A percentile compares a stretch with the other conserved stretches of the same genome.
Conservation (phyloP, 2,329 filamentous ascomycete genomes). For the Colletotrichum filicis region DNA sequence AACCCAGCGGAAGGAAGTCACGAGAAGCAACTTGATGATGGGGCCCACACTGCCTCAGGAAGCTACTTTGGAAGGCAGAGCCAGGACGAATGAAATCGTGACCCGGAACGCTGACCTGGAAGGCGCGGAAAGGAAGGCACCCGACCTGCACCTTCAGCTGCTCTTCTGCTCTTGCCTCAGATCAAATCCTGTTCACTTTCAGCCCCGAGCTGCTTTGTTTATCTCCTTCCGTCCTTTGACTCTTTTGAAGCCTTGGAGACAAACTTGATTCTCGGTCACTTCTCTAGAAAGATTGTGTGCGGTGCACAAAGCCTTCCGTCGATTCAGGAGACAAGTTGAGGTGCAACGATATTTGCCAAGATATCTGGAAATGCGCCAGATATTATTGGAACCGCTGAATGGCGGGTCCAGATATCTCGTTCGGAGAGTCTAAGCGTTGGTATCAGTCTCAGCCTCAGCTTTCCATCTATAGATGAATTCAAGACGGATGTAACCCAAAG, state of each 20-base stretch:
- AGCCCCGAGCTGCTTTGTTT: conserved; percentile 12
- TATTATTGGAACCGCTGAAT: conserved; percentile 24
- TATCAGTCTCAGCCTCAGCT: conserved; percentile 23
- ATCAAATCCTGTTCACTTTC: neutral
- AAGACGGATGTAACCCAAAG: conserved; percentile 25
- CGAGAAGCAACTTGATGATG: neutral
- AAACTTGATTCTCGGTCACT: neutral
- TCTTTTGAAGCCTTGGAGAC: neutral
- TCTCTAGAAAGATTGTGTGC: neutral
- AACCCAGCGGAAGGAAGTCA: conserved; percentile 1
- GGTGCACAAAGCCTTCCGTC: conserved; percentile 1
- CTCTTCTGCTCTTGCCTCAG: neutral
- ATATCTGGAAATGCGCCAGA: conserved; percentile 19
- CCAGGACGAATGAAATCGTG: neutral
- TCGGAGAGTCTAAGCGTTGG: conserved; percentile 17
- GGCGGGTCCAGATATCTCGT: conserved; percentile 12
- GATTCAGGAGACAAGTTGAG: conserved; percentile 13
- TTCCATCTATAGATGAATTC: conserved; percentile 17
- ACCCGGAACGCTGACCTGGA: neutral
- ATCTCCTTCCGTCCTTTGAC: neutral
- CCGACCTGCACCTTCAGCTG: conserved; percentile 8
- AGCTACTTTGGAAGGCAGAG: neutral
- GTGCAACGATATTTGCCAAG: conserved; percentile 14
- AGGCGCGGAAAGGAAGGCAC: conserved; percentile 15
- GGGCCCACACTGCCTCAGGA: neutral